Base-by-base conservation (phyloP, 2,329 filamentous ascomycete genomes). In the Clonostachys sp. region DNA sequence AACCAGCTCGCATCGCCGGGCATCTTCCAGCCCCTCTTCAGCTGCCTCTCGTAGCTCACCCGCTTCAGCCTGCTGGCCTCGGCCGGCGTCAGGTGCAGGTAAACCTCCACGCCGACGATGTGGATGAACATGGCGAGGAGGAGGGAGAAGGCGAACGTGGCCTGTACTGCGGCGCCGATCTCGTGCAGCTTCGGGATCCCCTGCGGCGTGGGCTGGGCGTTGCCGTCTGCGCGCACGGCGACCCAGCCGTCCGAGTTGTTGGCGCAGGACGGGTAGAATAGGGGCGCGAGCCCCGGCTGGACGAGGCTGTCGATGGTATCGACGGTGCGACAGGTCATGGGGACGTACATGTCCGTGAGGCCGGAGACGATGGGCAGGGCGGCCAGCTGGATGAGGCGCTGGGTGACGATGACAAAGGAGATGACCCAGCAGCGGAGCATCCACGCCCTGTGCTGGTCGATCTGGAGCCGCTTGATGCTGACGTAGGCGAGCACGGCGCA, bases 401-500 rank as follows among this genome's bases (percentile, higher is more conserved):
- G 33, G 44, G 33, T 38, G 34, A 39, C 30, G 44, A 45, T 45
- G 33, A 45, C 24, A 34, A 39, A 45, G 30, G 34, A 33, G 44
- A 72, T 73, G 41, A 72, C 62, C 72, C 72, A 74, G 12, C 73
- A 66, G 10, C 79, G 58, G 16, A 83, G 56, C 78, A 83, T 83
- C 79, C 78, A 83, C 6, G 75, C 75, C 2, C 80, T 67, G 49
- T 83, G 80, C 55, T 82, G 72, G 18, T 81, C 77, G 45, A 85
- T 78, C 54, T 82, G 78, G 6, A 82, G 58, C 3, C 68, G 61
- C 58, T 77, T 81, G 59, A 84, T 73, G 51, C 80, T 81, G 55
- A 73, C 61, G 36, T 71, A 73, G 1, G 79, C 74, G 1, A 61
- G 67, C 4, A 78, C 52, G 0, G 71, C 43, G 0, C 70, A 71